Conservation (phyloP, 192 early-diverging fungal genomes). For the Backusella tarrabulga region DNA sequence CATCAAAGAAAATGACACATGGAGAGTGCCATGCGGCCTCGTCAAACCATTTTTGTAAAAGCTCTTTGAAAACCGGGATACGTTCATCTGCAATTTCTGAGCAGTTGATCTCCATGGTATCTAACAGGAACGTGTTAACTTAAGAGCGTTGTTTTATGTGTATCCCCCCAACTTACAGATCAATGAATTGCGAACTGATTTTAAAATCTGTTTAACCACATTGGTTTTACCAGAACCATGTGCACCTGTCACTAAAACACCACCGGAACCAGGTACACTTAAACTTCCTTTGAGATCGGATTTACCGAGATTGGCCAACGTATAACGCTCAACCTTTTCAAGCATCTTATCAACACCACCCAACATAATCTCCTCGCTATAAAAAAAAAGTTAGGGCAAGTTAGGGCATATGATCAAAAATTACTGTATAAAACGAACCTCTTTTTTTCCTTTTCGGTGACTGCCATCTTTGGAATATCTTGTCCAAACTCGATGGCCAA, state of each 20-base stretch:
- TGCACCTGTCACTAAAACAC: slow-evolving; percentile 67
- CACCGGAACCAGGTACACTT: slow-evolving; percentile 39
- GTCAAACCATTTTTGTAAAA: slow-evolving; percentile 57
- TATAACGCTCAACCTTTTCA: slow-evolving; percentile 39
- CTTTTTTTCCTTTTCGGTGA: background rate
- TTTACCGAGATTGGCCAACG: slow-evolving; percentile 41
- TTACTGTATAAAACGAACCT: background rate
- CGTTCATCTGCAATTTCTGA: slow-evolving; percentile 58
- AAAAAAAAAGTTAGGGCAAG: background rate
- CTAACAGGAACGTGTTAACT: slow-evolving; percentile 21
- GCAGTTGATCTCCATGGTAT: slow-evolving; percentile 53
- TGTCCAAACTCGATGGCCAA: slow-evolving; percentile 3
- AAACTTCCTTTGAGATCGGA: slow-evolving; percentile 38
- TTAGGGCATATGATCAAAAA: background rate
- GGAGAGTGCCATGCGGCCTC: slow-evolving; percentile 70
- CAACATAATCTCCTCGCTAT: slow-evolving; percentile 29
- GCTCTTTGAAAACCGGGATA: slow-evolving; percentile 57
- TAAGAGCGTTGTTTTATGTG: slow-evolving; percentile 11
- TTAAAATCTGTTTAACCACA: slow-evolving; percentile 52
- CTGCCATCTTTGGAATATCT: background rate
- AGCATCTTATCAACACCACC: slow-evolving; percentile 44
- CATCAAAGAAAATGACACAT: slow-evolving; percentile 72
- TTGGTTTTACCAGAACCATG: slow-evolving; percentile 79
- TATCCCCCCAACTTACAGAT: slow-evolving; percentile 42
- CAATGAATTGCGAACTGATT: slow-evolving; percentile 35